A percentile compares a stretch with the other conserved stretches of the same genome.
Conservation (phyloP, 108 stramenopile genomes). For the Cyclostephanos tholiformis region DNA sequence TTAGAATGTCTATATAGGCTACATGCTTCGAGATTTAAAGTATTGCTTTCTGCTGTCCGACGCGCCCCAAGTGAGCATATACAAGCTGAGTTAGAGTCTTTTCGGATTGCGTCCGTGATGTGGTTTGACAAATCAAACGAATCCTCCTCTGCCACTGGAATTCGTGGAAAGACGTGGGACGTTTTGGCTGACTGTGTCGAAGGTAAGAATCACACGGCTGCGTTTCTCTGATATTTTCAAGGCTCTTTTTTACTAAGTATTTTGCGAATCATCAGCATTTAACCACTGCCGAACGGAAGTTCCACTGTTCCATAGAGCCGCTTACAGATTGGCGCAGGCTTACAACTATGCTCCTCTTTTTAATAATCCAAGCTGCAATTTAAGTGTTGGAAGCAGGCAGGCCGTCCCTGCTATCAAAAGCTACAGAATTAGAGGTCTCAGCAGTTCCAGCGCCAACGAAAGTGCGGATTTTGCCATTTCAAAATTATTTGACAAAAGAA, state of each 20-base stretch:
- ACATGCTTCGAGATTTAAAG: constrained; percentile 83
- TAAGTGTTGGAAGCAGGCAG: constrained; percentile 45
- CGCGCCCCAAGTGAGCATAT: constrained; percentile 46
- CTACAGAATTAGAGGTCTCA: constrained; percentile 54
- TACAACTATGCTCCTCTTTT: constrained; percentile 80
- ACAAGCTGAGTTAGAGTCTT: constrained; percentile 63
- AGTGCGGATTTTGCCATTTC: constrained; percentile 60
- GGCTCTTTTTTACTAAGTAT: not conserved
- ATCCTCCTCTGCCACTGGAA: constrained; percentile 4
- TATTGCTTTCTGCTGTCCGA: constrained; percentile 60
- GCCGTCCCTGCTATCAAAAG: constrained; percentile 56
- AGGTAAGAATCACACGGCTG: constrained; percentile 3
- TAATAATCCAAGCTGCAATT: constrained; percentile 50
- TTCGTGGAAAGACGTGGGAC: constrained; percentile 65
- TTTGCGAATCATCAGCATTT: constrained; percentile 43
- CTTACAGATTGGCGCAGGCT: constrained; percentile 81
- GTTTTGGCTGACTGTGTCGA: constrained; percentile 70
- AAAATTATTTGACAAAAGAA: constrained; percentile 9
- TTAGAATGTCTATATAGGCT: constrained; percentile 77
- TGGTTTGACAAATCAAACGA: constrained; percentile 48
- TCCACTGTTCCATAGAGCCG: constrained; percentile 83
- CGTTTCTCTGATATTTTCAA: not conserved
- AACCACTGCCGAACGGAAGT: constrained; percentile 62
- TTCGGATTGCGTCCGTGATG: constrained; percentile 57
- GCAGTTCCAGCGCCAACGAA: constrained; percentile 45